phyloP scores from a whole-genome alignment of 495 filamentous ascomycete species.

The Apiosordaria backusii region DNA sequence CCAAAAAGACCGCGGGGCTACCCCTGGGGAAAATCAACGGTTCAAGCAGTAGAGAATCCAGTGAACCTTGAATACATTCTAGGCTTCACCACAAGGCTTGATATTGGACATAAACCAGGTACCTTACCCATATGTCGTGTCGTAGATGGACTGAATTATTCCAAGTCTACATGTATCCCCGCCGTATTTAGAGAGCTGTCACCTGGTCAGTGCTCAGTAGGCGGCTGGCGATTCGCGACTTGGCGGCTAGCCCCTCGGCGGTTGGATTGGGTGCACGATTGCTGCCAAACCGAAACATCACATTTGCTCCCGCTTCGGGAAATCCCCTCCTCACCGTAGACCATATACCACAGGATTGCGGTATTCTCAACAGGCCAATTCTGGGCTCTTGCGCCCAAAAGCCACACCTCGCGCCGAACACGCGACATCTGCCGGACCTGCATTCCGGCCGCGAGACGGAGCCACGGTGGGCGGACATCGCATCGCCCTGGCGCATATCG shows the following conservation, averaged over 20 bases:
- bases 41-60: background rate
- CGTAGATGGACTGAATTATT: no score
- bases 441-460: background rate
- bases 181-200: background rate
- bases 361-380: background rate
- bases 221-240: conserved; percentile 6
- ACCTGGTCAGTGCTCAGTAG: conserved; percentile 8
- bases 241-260: background rate
- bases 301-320: background rate
- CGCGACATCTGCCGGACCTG: background rate
- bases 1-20: background rate
- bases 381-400: conserved; percentile 12
- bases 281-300: conserved; percentile 13
- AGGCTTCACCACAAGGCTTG: background rate
- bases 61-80: background rate
- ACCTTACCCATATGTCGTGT: no score
- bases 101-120: no score
- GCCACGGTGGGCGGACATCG: conserved; percentile 1
- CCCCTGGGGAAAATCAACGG: background rate
- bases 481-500: background rate
- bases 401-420: background rate
- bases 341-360: conserved; percentile 4
- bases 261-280: conserved; percentile 5
- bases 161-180: no score
- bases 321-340: background rate